phyloP scores from a whole-genome alignment of 2,329 filamentous ascomycete genomes.

The Colletotrichum sp. region DNA sequence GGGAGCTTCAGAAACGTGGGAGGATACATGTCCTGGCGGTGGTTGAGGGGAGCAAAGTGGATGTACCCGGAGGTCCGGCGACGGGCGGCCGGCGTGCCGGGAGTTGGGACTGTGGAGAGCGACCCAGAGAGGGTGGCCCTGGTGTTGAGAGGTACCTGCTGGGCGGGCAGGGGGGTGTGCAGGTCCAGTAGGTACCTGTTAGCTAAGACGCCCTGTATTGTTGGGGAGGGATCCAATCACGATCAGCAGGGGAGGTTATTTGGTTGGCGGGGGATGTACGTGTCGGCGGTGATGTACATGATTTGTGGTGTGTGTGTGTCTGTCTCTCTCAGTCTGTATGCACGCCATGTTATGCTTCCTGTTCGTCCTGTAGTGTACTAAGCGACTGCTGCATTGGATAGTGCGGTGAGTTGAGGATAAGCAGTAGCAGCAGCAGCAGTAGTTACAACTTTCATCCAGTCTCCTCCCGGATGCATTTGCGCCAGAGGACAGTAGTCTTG shows the following conservation, averaged over 20 bases:
- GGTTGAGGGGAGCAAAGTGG: neutral
- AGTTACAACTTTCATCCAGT: neutral
- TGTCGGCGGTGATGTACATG: neutral
- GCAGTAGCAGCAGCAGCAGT: neutral
- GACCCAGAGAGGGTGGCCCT: neutral
- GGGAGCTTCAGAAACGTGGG: neutral
- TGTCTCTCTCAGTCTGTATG: neutral
- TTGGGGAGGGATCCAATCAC: constrained; percentile 20
- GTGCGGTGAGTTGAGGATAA: neutral
- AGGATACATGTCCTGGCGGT: neutral
- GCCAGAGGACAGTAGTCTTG: neutral
- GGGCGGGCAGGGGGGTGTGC: neutral
- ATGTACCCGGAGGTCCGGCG: constrained; percentile 20
- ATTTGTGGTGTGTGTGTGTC: neutral
- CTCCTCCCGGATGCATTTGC: neutral
- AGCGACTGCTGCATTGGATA: neutral
- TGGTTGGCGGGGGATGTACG: constrained; percentile 8
- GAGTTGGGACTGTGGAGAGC: neutral
- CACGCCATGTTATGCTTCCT: neutral
- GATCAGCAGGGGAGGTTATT: neutral
- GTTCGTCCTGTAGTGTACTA: neutral
- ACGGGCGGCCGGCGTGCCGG: constrained; percentile 4
- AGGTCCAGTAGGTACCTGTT: neutral
- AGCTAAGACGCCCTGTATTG: constrained; percentile 1
- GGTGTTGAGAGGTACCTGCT: neutral